Conservation (phyloP, 1,284 basidiomycete species). For the Sporisorium iseilematis-ciliati region DNA sequence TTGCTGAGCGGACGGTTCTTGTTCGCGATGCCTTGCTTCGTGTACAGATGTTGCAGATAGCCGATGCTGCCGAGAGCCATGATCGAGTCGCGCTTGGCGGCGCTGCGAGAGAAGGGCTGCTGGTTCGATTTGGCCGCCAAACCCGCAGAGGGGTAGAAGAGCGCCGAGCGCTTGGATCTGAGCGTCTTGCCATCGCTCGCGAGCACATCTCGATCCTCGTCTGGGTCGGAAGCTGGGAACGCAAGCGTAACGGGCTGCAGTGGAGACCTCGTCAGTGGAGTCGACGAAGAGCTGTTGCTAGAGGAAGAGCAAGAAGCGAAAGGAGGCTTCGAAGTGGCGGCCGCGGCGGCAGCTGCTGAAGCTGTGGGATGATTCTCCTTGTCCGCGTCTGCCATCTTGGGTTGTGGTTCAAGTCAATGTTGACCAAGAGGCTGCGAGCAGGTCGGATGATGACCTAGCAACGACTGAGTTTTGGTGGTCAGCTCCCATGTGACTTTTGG, state of each 20-base stretch:
- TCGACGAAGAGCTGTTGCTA: not conserved
- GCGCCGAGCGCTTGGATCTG: conserved; percentile 20
- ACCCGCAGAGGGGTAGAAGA: conserved; percentile 50
- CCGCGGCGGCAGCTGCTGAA: not conserved
- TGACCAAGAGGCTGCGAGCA: too few relatives aligned
- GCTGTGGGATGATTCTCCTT: conserved; percentile 26
- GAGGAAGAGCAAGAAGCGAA: not conserved
- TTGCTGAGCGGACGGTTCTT: conserved; percentile 41
- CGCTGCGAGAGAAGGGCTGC: conserved; percentile 57
- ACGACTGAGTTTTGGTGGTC: too few relatives aligned
- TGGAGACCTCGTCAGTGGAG: not conserved
- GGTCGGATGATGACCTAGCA: too few relatives aligned
- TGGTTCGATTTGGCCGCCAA: conserved; percentile 51
- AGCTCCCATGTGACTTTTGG: too few relatives aligned
- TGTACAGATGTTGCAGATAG: conserved; percentile 58
- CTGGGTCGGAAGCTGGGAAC: conserved; percentile 34
- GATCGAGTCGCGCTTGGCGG: conserved; percentile 58
- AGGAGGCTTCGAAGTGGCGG: not conserved
- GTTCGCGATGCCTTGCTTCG: conserved; percentile 58
- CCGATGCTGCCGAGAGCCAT: conserved; percentile 59
- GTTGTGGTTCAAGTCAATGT: not conserved
- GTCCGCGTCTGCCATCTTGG: conserved; percentile 23
- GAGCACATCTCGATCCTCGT: conserved; percentile 38
- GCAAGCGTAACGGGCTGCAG: conserved; percentile 4
- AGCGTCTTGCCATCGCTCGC: conserved; percentile 36